These are phyloP conservation scores for Monosporascus sp. DNA, from an alignment of 2,329 filamentous ascomycete species.

Conservation along the genomic window DNA sequence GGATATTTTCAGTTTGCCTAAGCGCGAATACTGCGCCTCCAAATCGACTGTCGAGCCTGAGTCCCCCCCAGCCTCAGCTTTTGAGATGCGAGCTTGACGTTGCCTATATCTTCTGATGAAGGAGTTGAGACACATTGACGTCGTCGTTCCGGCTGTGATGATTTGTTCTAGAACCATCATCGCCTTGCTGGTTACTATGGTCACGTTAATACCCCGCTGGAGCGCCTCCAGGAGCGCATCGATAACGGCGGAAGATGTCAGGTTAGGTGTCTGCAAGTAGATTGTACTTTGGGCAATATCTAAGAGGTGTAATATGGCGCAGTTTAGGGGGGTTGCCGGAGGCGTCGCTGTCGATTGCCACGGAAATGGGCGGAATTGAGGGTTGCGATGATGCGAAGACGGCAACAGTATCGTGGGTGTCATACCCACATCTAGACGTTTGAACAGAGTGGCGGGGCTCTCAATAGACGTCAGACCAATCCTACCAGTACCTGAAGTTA, in stretches of 20 bases:
- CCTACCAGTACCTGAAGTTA: slow-evolving; percentile 1
- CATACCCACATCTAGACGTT: slow-evolving; percentile 9
- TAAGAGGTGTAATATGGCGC: slow-evolving; percentile 57
- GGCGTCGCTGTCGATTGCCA: slow-evolving; percentile 45
- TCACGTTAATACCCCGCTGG: slow-evolving; percentile 60
- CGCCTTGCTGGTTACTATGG: slow-evolving; percentile 59
- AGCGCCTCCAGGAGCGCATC: slow-evolving; percentile 57
- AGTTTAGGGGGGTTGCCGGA: slow-evolving; percentile 64
- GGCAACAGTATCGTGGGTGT: slow-evolving; percentile 63
- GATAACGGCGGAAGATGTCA: slow-evolving; percentile 64
- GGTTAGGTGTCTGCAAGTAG: slow-evolving; percentile 71
- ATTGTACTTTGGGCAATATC: slow-evolving; percentile 52
- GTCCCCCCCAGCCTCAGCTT: slow-evolving; percentile 9
- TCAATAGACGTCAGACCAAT: slow-evolving; percentile 13
- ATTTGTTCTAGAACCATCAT: slow-evolving; percentile 79
- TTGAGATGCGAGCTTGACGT: slow-evolving; percentile 14
- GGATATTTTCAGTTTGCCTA: slow-evolving; percentile 51
- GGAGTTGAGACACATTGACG: slow-evolving; percentile 55
- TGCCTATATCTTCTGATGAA: slow-evolving; percentile 52
- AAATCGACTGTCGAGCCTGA: slow-evolving; percentile 26
- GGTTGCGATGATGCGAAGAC: slow-evolving; percentile 67
- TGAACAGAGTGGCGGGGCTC: slow-evolving; percentile 16
- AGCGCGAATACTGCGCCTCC: slow-evolving; percentile 36
- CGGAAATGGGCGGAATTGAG: slow-evolving; percentile 54
- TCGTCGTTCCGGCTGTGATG: slow-evolving; percentile 72